Evolutionary conservation across 345 rosid genomes (phyloP).

Genomic region (Aegle marmelos): DNA sequence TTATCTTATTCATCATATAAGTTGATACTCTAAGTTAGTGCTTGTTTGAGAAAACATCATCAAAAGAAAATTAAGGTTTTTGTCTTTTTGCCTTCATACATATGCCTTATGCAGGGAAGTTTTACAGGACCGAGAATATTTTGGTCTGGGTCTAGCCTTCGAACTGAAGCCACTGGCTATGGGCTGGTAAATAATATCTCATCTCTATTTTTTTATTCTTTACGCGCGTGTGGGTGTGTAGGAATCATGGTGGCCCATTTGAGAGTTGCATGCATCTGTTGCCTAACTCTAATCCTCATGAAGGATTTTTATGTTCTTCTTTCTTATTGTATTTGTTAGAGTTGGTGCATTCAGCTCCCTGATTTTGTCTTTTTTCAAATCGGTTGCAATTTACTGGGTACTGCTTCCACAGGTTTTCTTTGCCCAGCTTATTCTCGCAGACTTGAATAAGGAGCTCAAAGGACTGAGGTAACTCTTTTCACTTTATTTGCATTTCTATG

Average conservation of each 20-base stretch:
- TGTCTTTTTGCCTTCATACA: slow-evolving; percentile 40
- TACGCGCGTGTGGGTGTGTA: not conserved
- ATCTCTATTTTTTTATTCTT: slow-evolving; percentile 12
- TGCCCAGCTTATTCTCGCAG: slow-evolving; percentile 89
- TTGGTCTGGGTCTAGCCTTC: slow-evolving; percentile 99
- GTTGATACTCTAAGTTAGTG: not conserved
- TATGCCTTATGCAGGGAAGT: slow-evolving; percentile 93
- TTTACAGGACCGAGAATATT: slow-evolving; percentile 94
- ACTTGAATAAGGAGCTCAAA: slow-evolving; percentile 90
- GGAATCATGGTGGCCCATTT: not conserved
- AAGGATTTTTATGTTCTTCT: slow-evolving; percentile 1
- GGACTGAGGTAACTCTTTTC: slow-evolving; percentile 68
- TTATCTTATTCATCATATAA: not conserved
- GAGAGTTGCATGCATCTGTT: slow-evolving; percentile 1
- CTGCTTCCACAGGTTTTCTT: slow-evolving; percentile 84
- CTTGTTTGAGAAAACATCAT: not conserved
- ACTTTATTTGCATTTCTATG: slow-evolving; percentile 2
- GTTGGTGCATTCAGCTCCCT: not conserved
- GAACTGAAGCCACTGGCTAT: slow-evolving; percentile 99
- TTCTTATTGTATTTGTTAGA: not conserved
- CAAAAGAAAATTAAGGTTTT: slow-evolving; percentile 18
- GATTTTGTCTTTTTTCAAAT: not conserved
- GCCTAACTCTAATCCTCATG: not conserved
- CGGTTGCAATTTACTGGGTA: slow-evolving; percentile 15
- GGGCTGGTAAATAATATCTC: slow-evolving; percentile 68